Base-by-base conservation (phyloP, 1,139 yeast species). In the Yamadazyma diddensiae region DNA sequence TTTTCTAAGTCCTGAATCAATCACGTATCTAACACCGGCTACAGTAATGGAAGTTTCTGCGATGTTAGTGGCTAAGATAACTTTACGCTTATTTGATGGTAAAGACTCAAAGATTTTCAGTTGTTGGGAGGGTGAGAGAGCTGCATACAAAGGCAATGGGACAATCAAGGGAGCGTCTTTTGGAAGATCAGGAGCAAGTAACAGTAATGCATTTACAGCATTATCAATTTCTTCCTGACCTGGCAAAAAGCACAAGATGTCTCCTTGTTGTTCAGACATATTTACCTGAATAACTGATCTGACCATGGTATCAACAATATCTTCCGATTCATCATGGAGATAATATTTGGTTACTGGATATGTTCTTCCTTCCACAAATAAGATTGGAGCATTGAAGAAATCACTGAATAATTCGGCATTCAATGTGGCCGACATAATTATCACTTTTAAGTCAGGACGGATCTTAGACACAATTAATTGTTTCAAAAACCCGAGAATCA, bases 221-320 rank as follows among this genome's bases (percentile, higher is more conserved):
- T 82, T 83, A 53, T 92, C 98, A 56, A 92, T 92, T 53, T 92
- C 98, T 53, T 92, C 99, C 56, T 94, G 97, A 44, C 98, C 98
- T 0, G 97, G 94, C 35, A 92, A 62, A 51, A 92, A 92, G 39
- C 94, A 94, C 21, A 92, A 60, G 10, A 92, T 74, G 54, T 94
- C 99, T 24, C 99, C 99, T 28, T 77, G 70, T 15, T 73, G 82
- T 53, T 92, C 97, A 2, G 84, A 69, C 46, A 74, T 66, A 52
- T 92, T 90, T 10, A 88, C 66, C 52, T 90, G 96, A 4, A 85
- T 73, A 12, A 87, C 77, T 2, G 92, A 66, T 43, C 83, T 77
- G 5, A 87, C 75, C 54, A 82, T 70, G 2, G 86, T 74, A 48
- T 88, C 97, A 3, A 90, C 90, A 11, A 88, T 70, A 55, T 90